Evolutionary conservation across 768 basidiomycete species (phyloP), one percentile per base, ranked within the genome.

Genomic region (Phylloporus rhodoxanthus): DNA sequence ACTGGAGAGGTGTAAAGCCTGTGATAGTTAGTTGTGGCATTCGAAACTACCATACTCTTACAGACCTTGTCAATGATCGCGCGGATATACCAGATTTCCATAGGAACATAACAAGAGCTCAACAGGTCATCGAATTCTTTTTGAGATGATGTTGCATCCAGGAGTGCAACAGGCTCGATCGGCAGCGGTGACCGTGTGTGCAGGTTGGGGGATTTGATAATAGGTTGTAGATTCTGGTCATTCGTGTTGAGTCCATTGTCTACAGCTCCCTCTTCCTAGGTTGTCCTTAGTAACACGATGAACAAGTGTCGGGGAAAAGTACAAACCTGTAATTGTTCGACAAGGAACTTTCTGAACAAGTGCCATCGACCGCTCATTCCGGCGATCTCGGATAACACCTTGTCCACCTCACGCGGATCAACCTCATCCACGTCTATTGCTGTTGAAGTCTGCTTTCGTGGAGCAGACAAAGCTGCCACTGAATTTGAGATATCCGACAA

Each of bases 331-430:
- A 93, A 66, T 28, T 85, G 77, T 44, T 88, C 87, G 28, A 81
- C 73, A 15, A 97, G 73, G 65, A 97, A 99, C 49, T 88, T 85
- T 46, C 84, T 79, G 70, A 97, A 94, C 54, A 98, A 66, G 55
- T 81, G 81, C 95, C 95, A 99, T 47, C 95, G 75, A 20, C 93
- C 84, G 29, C 87, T 83, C 81, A 99, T 92, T 4, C 85, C 86
- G 13, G 92, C 82, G 8, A 89, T 68, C 68, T 98, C 96, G 2
- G 87, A 84, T n/a, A 96, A 61, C 0, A 89, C 74, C 62, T 85
- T 88, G 70, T 99, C 95, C 9, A 96, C 82, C 64, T 98, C 95
- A 48, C 91, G 79, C 11, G 89, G 87, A 64, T 98, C 93, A 4
- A 88, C 71, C 1, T 77, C 75, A 11, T 88, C 83, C n/a, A 47